These are phyloP conservation scores for Yarrowia sp. DNA, from an alignment of 805 yeast species.

Conservation along the genomic window DNA sequence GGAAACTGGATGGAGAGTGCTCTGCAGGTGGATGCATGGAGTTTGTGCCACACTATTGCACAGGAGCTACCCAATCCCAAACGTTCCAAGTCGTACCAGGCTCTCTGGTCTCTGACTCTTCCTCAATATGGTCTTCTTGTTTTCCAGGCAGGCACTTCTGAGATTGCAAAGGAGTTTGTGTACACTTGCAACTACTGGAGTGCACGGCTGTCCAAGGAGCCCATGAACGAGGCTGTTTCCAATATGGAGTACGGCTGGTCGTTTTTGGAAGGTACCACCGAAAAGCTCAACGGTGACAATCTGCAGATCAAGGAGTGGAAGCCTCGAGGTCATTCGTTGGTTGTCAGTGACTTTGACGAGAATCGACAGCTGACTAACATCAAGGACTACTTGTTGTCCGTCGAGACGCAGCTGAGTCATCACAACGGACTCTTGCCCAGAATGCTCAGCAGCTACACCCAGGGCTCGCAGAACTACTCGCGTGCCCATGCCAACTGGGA, in stretches of 20 bases:
- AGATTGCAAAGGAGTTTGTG: constrained; percentile 65
- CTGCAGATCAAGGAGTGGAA: constrained; percentile 37
- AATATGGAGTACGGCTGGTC: constrained; percentile 80
- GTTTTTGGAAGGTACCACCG: neutral
- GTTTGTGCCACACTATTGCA: constrained; percentile 47
- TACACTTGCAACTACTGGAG: constrained; percentile 89
- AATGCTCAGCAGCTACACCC: constrained; percentile 40
- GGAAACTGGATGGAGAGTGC: constrained; percentile 71
- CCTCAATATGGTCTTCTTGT: constrained; percentile 48
- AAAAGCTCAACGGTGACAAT: constrained; percentile 29
- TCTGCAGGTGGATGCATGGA: constrained; percentile 50
- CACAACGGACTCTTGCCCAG: constrained; percentile 45
- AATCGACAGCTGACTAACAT: constrained; percentile 44
- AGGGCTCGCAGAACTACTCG: constrained; percentile 31
- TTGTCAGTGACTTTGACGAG: constrained; percentile 34
- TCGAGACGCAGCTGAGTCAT: constrained; percentile 42
- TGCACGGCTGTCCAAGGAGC: constrained; percentile 76
- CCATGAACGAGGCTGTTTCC: constrained; percentile 66
- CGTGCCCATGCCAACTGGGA: constrained; percentile 39
- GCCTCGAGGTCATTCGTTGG: constrained; percentile 37
- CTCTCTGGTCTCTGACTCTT: constrained; percentile 54
- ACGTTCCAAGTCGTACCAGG: constrained; percentile 39
- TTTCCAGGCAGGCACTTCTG: constrained; percentile 64
- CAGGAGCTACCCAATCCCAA: constrained; percentile 40
- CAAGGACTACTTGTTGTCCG: constrained; percentile 41